Evolutionary conservation across 2,329 filamentous ascomycete species (phyloP), one percentile per base, ranked within the genome.

Genomic region (Gliomastix tumulicola): DNA sequence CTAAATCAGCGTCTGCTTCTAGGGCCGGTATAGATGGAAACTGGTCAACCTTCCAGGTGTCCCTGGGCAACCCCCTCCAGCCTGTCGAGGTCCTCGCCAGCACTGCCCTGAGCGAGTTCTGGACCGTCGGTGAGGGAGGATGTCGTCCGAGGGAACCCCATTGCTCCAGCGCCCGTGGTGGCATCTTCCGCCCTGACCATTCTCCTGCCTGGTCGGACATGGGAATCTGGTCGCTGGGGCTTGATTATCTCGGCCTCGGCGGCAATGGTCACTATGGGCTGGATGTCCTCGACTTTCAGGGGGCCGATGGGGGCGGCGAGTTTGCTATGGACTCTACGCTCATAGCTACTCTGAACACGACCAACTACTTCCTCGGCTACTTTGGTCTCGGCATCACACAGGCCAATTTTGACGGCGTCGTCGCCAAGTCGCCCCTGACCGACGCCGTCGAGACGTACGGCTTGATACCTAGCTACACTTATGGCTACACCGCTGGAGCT

Each of bases 401-500:
- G 12, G 71, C 72, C 33, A 69, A 61, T 22, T 79, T 82, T 44
- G 62, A 62, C 11, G 53, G 59, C 41, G 60, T 60, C 50, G 53
- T 71, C 39, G 62, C 71, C 53, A 58, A 72, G 46, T 62, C 73
- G 48, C 58, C 74, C 39, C 50, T 80, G 49, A 60, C 73, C 45
- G 57, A 79, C 50, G 60, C 82, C 35, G 72, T 84, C 30, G 71
- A 79, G 49, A 57, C 68, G 10, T 66, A 71, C 39, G 72, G 73
- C 8, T 63, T 60, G 39, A 83, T 88, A 33, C 79, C 82, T 2
- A 87, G 83, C 53, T 68, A 85, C 43, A 84, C 80, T 30, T 88
- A 84, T 52, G 82, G 80, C 35, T 88, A 81, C 54, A 88, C 84
- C 4, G 83, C 83, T 28, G 84, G 84, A 13, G 82, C 82, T n/a